phyloP scores from a whole-genome alignment of 2,329 filamentous ascomycete species.

The Alternaria alternata region DNA sequence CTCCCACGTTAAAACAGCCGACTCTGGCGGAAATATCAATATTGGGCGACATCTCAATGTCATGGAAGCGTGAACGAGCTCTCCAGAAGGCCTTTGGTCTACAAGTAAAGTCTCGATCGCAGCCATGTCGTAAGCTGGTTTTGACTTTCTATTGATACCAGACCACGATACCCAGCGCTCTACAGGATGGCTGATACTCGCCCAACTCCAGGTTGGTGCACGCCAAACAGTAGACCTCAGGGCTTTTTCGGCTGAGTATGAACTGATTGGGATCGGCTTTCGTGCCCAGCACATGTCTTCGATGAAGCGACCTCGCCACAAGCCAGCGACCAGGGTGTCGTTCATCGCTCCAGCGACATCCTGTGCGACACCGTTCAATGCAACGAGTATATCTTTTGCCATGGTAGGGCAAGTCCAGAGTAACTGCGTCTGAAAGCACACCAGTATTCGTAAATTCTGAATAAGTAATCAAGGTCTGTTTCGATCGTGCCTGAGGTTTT shows the following conservation, averaged over 20 bases:
- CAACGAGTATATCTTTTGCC: conserved; percentile 17
- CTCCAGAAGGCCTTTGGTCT: not conserved
- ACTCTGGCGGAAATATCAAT: not conserved
- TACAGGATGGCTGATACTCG: not conserved
- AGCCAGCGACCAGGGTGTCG: conserved; percentile 13
- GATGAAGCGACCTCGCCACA: conserved; percentile 6
- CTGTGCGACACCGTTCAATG: conserved; percentile 8
- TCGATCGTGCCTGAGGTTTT: no score
- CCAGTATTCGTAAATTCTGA: not conserved
- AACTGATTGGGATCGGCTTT: no score
- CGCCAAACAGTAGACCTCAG: not conserved
- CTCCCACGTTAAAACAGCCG: not conserved
- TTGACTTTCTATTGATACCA: accelerated
- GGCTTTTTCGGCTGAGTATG: not conserved
- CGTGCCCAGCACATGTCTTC: conserved; percentile 9
- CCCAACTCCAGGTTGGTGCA: conserved; percentile 14
- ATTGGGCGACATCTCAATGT: not conserved
- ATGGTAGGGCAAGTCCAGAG: conserved; percentile 2
- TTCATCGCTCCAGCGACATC: not conserved
- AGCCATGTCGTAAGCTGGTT: not conserved
- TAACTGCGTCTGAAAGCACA: not conserved
- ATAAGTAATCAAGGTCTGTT: not conserved
- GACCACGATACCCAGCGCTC: no score
- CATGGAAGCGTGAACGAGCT: not conserved
- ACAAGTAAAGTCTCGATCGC: not conserved